Base-by-base conservation (phyloP, 345 rosid species). In the Pistacia atlantica region DNA sequence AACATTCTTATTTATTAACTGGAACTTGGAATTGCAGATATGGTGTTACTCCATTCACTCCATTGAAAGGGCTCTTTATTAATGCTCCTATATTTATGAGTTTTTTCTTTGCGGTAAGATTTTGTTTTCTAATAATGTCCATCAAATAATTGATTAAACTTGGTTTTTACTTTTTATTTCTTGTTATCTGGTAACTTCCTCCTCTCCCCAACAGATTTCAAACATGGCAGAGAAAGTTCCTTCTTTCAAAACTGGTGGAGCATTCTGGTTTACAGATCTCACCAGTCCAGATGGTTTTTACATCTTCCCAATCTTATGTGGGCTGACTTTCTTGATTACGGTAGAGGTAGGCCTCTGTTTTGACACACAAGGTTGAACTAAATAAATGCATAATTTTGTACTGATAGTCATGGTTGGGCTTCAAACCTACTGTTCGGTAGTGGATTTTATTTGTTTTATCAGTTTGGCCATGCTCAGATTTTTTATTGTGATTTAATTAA, bases 151-250 rank as follows among this genome's bases (percentile, higher is more conserved):
- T 20, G 9, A 35, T 51, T 57, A 28, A 57, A 25, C 73, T 22
- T 52, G 22, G 54, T 69, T 49, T 17, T 60, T 22, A 22, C 20
- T 67, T 54, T 56, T 37, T 2, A 65, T 62, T 28, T 74, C 37
- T 81, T 65, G 46, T 42, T 42, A 42, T 35, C 45, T 5, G 45
- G 22, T 57, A 35, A 22, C 33, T 57, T 65, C 65, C 51, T 49
- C 22, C 28, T 79, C 13, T 77, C 55, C 3, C 49, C 46, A 46
- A 42, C 86, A 91, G 99, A 84, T 95, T 68, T 31, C 86, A 46
- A 92, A 88, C 72, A 96, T 93, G 99, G 95, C 87, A 22, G 97
- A 93, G 81, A 96, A 96, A 76, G 89, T 93, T 67, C 91, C 93
- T 12, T 93, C 99, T 6, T 93, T 95, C 78, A 87, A 93, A 80